Evolutionary conservation across 257 asterid species (phyloP).

Genomic region (Parsonsia alboflavescens): DNA sequence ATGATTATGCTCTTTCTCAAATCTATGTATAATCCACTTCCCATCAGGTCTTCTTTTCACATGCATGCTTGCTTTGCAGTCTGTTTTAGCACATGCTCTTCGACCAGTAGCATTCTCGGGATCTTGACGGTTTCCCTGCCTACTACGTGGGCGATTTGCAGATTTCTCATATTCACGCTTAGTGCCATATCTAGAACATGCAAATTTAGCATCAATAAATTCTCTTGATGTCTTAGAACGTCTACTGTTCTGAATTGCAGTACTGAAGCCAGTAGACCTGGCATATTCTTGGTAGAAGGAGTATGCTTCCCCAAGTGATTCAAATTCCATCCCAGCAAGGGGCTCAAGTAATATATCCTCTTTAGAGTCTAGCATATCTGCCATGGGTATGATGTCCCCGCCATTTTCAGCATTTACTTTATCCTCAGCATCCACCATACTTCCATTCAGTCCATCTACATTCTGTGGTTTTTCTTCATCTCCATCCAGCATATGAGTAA

Average conservation of each 20-base stretch:
- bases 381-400: constrained; percentile 48
- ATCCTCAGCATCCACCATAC: constrained; percentile 49
- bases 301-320: constrained; percentile 90
- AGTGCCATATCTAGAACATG: constrained; percentile 94
- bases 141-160: constrained; percentile 70
- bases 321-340: constrained; percentile 95
- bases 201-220: constrained; percentile 92
- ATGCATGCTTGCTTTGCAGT: constrained; percentile 99
- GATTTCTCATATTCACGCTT: constrained; percentile 89
- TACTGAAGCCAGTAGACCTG: constrained; percentile 81
- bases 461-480: constrained; percentile 67
- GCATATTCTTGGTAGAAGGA: constrained; percentile 96
- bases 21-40: constrained; percentile 91
- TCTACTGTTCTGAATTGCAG: constrained; percentile 93
- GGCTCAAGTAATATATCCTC: constrained; percentile 89
- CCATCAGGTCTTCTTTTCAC: constrained; percentile 91
- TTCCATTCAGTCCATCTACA: constrained; percentile 47
- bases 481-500: constrained; percentile 54
- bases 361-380: constrained; percentile 47
- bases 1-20: constrained; percentile 93
- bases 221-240: constrained; percentile 88
- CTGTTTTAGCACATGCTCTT: constrained; percentile 86
- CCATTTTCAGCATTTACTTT: constrained; percentile 52
- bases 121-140: constrained; percentile 82
- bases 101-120: constrained; percentile 84